Evolutionary conservation across 768 basidiomycete species (phyloP).

Genomic region (Hygrocybe coccinea): DNA sequence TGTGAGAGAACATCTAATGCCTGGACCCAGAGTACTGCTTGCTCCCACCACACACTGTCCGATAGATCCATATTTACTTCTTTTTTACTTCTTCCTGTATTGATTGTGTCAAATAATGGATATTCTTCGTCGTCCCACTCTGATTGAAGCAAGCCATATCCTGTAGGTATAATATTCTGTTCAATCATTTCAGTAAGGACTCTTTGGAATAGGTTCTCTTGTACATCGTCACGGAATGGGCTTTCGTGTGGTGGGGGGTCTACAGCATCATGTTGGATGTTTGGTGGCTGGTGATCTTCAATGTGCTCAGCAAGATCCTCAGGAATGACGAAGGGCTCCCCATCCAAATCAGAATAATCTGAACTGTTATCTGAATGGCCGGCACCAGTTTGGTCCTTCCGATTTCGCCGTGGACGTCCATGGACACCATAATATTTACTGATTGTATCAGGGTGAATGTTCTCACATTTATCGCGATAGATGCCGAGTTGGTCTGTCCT

Average conservation of each 20-base stretch:
- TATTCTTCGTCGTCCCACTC: conserved; percentile 17
- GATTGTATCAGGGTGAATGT: neutral
- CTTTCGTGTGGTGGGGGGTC: neutral
- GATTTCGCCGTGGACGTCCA: too few relatives aligned
- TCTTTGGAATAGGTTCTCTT: neutral
- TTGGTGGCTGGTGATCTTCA: neutral
- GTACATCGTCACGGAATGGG: neutral
- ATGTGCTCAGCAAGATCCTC: neutral
- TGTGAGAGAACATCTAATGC: neutral
- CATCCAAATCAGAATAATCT: neutral
- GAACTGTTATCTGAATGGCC: neutral
- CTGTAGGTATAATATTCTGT: conserved; percentile 4
- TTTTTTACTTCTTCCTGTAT: conserved; percentile 7
- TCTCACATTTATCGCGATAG: neutral
- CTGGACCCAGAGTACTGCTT: conserved; percentile 11
- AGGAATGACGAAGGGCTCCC: neutral
- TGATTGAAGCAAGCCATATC: conserved; percentile 11
- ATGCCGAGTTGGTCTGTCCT: conserved; percentile 1
- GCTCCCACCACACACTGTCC: conserved; percentile 10
- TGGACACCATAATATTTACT: neutral
- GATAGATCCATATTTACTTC: conserved; percentile 5
- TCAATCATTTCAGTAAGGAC: neutral
- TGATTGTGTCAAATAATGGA: conserved; percentile 6
- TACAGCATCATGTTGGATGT: neutral
- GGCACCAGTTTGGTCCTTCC: too few relatives aligned